A percentile compares a stretch with the other conserved stretches of the same genome.
Evolutionary conservation across 768 basidiomycete species (phyloP).

Genomic region (Kwoniella sp.): DNA sequence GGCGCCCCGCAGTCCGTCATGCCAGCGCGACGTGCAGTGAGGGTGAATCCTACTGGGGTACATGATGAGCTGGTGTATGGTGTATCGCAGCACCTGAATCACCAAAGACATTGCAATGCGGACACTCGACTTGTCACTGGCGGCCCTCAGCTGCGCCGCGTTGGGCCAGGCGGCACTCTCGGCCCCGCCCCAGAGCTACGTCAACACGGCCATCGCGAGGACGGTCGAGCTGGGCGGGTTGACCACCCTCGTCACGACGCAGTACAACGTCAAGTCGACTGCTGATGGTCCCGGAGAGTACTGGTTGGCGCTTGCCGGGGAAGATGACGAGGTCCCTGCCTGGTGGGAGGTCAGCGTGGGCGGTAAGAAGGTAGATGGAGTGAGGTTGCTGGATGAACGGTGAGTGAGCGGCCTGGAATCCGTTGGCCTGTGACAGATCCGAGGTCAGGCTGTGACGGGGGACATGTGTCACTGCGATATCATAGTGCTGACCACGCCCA

Average conservation of each 20-base stretch:
- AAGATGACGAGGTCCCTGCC: slow-evolving; percentile 28
- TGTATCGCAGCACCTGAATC: no score
- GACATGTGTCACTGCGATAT: no score
- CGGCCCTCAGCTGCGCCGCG: slow-evolving; percentile 2
- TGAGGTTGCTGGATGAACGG: slow-evolving; percentile 12
- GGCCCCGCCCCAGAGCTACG: slow-evolving; percentile 32
- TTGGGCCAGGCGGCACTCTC: slow-evolving; percentile 12
- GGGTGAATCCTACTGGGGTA: no score
- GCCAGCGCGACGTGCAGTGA: no score
- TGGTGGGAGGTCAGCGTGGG: slow-evolving; percentile 49
- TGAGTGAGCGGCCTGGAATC: slow-evolving; percentile 10
- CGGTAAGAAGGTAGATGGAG: slow-evolving; percentile 28
- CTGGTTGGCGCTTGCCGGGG: slow-evolving; percentile 34
- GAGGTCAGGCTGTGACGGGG: not conserved
- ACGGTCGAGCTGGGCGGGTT: slow-evolving; percentile 85
- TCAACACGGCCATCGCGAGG: slow-evolving; percentile 72
- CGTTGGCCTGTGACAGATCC: no score
- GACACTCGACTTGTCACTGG: no score
- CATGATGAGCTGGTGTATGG: no score
- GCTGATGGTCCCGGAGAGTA: slow-evolving; percentile 56
- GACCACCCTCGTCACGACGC: slow-evolving; percentile 80
- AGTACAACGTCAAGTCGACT: slow-evolving; percentile 74
- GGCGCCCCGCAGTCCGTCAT: no score
- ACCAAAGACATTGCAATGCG: no score
- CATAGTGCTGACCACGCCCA: no score